Evolutionary conservation across 371 early-diverging fungal genomes (phyloP).

Genomic region (Syncephalastrum monosporum): DNA sequence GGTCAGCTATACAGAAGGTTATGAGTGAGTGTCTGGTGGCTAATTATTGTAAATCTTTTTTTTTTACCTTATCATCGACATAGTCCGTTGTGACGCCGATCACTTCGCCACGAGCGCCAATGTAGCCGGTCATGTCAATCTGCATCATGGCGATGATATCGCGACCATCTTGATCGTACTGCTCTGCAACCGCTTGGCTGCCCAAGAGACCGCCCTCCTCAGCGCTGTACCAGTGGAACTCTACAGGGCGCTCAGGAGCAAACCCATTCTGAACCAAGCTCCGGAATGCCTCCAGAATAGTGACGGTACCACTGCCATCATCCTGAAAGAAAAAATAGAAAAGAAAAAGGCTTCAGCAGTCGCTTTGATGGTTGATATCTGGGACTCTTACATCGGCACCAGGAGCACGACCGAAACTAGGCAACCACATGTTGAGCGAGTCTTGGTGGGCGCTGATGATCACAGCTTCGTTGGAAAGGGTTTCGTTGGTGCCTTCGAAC

Average conservation of each 20-base stretch:
- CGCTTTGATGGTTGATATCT: not conserved
- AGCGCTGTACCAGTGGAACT: conserved; percentile 95
- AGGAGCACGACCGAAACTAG: conserved; percentile 77
- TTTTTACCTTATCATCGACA: conserved; percentile 56
- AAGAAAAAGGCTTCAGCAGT: not conserved
- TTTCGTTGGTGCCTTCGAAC: conserved; percentile 60
- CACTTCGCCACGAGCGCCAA: conserved; percentile 59
- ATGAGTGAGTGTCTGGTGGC: not conserved
- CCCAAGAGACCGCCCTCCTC: conserved; percentile 90
- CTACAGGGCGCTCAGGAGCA: conserved; percentile 79
- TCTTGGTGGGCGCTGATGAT: conserved; percentile 93
- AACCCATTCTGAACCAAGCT: conserved; percentile 68
- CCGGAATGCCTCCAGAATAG: conserved; percentile 86
- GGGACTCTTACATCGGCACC: conserved; percentile 71
- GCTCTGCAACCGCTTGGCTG: conserved; percentile 79
- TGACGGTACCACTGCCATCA: conserved; percentile 88
- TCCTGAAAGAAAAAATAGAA: conserved; percentile 48
- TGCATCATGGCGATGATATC: conserved; percentile 78
- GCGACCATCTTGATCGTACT: conserved; percentile 57
- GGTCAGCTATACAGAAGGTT: conserved; percentile 48
- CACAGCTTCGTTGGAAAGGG: conserved; percentile 64
- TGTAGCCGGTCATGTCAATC: conserved; percentile 84
- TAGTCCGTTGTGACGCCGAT: conserved; percentile 86
- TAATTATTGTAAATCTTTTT: not conserved
- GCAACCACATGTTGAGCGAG: conserved; percentile 84